These are phyloP conservation scores for Rhizopogon rudus DNA, from an alignment of 768 basidiomycete species.

Conservation along the genomic window DNA sequence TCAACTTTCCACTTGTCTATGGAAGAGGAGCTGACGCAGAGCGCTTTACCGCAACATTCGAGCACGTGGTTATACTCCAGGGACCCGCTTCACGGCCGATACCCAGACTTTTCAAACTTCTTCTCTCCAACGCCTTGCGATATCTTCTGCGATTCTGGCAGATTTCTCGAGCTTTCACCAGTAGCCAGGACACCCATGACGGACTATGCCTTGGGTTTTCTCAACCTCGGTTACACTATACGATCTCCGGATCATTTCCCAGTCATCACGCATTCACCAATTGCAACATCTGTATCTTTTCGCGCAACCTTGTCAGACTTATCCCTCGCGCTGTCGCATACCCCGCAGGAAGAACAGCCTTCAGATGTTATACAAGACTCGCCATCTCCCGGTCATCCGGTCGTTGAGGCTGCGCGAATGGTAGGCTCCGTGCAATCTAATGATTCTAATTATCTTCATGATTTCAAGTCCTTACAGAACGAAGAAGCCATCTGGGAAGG, in stretches of 20 bases:
- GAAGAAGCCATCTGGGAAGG: background rate
- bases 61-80: conserved; percentile 18
- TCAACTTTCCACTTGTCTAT: background rate
- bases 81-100: conserved; percentile 25
- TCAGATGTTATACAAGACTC: background rate
- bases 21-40: background rate
- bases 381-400: background rate
- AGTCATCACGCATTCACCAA: background rate
- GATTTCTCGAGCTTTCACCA: background rate
- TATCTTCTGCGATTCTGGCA: background rate
- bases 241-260: background rate
- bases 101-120: conserved; percentile 29
- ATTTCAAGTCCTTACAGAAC: background rate
- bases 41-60: background rate
- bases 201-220: background rate
- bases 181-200: background rate
- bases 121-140: conserved; percentile 13
- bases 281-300: background rate
- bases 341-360: background rate
- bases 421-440: background rate
- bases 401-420: background rate
- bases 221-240: too few relatives aligned
- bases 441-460: too few relatives aligned
- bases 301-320: too few relatives aligned
- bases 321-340: background rate